These are phyloP conservation scores for Pythium plurisporium DNA, from an alignment of 352 stramenopile genomes.

Conservation along the genomic window DNA sequence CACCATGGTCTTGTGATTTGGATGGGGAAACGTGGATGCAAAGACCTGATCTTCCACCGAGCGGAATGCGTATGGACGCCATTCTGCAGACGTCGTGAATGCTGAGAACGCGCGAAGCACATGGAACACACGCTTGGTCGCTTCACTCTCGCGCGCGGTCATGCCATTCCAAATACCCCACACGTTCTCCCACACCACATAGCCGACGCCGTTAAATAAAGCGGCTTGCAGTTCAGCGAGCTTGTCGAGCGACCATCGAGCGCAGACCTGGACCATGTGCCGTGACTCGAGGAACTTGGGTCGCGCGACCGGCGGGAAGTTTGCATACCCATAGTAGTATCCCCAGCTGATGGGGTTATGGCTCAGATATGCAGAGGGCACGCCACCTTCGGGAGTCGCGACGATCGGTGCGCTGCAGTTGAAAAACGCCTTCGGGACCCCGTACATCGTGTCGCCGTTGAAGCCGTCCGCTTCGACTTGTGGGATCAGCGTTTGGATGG, in stretches of 20 bases:
- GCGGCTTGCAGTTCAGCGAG: conserved; percentile 54
- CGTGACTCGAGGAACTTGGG: conserved; percentile 78
- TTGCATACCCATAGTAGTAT: conserved; percentile 61
- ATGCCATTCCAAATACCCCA: conserved; percentile 87
- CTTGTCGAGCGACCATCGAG: conserved; percentile 76
- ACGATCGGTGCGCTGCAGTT: conserved; percentile 61
- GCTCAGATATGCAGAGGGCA: conserved; percentile 54
- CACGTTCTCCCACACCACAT: conserved; percentile 87
- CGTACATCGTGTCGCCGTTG: conserved; percentile 89
- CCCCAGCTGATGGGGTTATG: conserved; percentile 81
- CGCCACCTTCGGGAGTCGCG: conserved; percentile 57
- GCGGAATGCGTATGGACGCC: conserved; percentile 44
- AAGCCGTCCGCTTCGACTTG: conserved; percentile 64
- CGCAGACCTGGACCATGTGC: conserved; percentile 82
- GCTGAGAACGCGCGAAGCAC: conserved; percentile 59
- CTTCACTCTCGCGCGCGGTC: conserved; percentile 65
- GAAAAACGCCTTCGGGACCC: conserved; percentile 74
- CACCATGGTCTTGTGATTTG: conserved; percentile 18
- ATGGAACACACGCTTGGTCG: conserved; percentile 49
- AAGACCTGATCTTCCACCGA: conserved; percentile 32
- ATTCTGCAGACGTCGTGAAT: conserved; percentile 37
- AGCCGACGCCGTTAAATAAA: conserved; percentile 85
- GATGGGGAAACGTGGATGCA: conserved; percentile 29
- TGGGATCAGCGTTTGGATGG: conserved; percentile 34
- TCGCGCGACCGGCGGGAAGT: conserved; percentile 65